Conservation (phyloP, 2,329 filamentous ascomycete genomes). For the Pyrenophora graminea region DNA sequence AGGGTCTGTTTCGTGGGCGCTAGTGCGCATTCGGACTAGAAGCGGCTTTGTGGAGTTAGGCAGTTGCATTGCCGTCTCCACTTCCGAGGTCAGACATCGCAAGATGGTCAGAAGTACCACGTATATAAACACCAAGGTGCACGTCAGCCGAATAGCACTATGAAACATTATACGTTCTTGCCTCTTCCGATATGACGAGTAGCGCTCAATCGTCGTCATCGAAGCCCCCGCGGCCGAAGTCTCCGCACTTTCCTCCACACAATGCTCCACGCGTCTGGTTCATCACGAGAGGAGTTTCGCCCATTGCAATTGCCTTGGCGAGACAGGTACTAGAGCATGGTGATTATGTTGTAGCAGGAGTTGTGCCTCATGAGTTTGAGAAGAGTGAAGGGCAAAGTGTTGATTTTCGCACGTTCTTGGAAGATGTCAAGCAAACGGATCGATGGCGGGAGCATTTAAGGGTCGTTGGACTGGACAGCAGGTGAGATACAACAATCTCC, state of each 20-base stretch:
- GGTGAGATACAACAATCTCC: conserved; percentile 38
- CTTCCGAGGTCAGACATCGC: conserved; percentile 7
- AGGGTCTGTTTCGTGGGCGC: conserved; percentile 21
- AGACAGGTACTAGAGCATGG: conserved; percentile 85
- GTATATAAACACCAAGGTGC: neutral
- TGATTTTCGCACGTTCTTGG: conserved; percentile 79
- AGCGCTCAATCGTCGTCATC: conserved; percentile 28
- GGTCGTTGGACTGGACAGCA: conserved; percentile 62
- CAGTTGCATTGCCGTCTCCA: conserved; percentile 19
- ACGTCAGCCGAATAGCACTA: conserved; percentile 1
- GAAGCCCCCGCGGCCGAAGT: conserved; percentile 41
- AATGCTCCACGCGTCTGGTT: conserved; percentile 86
- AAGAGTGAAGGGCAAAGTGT: conserved; percentile 68
- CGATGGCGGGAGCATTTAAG: conserved; percentile 80
- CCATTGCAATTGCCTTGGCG: conserved; percentile 80
- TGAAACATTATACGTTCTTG: neutral
- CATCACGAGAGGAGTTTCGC: conserved; percentile 82
- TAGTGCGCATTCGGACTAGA: conserved; percentile 19
- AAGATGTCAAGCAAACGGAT: conserved; percentile 68
- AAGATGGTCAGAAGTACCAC: neutral
- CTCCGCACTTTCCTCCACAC: conserved; percentile 62
- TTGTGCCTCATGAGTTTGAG: conserved; percentile 78
- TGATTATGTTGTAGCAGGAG: conserved; percentile 84
- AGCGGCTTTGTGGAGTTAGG: conserved; percentile 12
- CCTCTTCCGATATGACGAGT: conserved; percentile 16